Conservation (phyloP, 768 basidiomycete genomes). For the Exsudoporus frostii region DNA sequence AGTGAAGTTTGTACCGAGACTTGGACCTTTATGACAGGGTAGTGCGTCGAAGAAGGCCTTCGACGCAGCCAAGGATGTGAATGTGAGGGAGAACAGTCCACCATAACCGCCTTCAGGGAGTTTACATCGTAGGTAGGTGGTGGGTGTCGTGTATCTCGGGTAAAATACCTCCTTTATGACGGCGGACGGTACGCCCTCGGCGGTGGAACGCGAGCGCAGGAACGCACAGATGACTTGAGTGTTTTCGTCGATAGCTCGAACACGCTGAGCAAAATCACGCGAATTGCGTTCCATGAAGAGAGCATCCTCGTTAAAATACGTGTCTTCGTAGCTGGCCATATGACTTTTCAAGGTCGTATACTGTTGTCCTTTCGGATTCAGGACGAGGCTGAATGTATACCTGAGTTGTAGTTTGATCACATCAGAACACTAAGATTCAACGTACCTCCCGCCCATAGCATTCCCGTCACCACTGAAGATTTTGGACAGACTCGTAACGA, state of each 20-base stretch:
- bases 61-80: conserved; percentile 65
- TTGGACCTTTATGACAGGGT: conserved; percentile 84
- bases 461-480: conserved; percentile 93
- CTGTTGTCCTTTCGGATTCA: conserved; percentile 76
- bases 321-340: conserved; percentile 72
- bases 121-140: conserved; percentile 70
- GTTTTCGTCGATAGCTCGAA: conserved; percentile 76
- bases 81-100: conserved; percentile 84
- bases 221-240: conserved; percentile 80
- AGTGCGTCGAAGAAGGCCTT: conserved; percentile 83
- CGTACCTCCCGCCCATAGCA: conserved; percentile 96
- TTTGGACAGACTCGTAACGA: conserved; percentile 90
- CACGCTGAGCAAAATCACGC: conserved; percentile 79
- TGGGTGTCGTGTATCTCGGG: conserved; percentile 74
- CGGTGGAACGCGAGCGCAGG: conserved; percentile 56
- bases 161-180: conserved; percentile 86
- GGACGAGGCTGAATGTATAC: conserved; percentile 58
- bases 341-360: conserved; percentile 64
- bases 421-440: conserved; percentile 4
- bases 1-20: conserved; percentile 93
- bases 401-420: background rate
- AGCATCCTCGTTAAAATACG: conserved; percentile 87
- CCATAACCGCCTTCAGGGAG: conserved; percentile 64
- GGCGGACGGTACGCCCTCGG: conserved; percentile 33
- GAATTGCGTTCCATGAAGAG: conserved; percentile 99